A percentile compares a stretch with the other conserved stretches of the same genome.
phyloP scores from a whole-genome alignment of 2,329 filamentous ascomycete species.

The Orbilia blumenaviensis region DNA sequence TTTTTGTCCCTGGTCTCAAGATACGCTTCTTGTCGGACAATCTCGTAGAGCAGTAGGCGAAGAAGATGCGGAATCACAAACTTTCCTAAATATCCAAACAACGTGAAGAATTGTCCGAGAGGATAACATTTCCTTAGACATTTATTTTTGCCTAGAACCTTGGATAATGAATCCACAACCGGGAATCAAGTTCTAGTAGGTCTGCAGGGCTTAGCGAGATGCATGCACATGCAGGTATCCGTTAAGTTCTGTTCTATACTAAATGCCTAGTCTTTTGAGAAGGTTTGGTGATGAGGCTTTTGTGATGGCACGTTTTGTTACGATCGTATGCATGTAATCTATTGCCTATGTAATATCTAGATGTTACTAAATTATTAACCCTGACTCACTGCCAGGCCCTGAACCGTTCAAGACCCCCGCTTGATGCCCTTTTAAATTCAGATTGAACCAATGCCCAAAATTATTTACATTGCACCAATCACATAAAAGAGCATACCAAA shows the following conservation, averaged over 20 bases:
- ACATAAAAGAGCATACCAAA: too few relatives aligned
- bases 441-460: too few relatives aligned
- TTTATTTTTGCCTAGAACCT: neutral
- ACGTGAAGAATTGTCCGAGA: neutral
- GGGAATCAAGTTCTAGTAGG: neutral
- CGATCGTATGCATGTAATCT: neutral
- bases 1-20: slow-evolving; percentile 5
- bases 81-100: slow-evolving; percentile 10
- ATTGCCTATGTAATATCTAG: neutral
- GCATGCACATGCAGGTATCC: slow-evolving; percentile 14
- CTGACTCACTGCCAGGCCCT: too few relatives aligned
- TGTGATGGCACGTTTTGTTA: neutral
- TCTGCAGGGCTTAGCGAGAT: slow-evolving; percentile 22
- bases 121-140: neutral
- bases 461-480: too few relatives aligned
- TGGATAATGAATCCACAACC: neutral
- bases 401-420: too few relatives aligned
- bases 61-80: slow-evolving; percentile 26
- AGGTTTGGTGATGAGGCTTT: neutral
- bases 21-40: slow-evolving; percentile 29
- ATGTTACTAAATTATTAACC: too few relatives aligned
- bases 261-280: neutral
- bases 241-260: slow-evolving; percentile 9
- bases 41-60: slow-evolving; percentile 28
- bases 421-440: too few relatives aligned